Evolutionary conservation across 306 rosid species (phyloP), one percentile per base, ranked within the genome.

Genomic region (Lathyrus sativus): DNA sequence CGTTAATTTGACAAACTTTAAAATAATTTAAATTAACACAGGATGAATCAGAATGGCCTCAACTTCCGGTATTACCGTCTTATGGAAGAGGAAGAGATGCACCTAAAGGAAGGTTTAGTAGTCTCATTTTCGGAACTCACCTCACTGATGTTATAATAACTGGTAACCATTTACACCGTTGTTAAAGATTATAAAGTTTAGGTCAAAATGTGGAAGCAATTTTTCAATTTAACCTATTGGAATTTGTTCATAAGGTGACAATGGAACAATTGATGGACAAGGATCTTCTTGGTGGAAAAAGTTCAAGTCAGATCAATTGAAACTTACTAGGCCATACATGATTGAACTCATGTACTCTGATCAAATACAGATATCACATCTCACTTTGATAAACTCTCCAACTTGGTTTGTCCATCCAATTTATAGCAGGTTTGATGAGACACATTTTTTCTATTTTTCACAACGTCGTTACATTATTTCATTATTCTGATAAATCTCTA

Each of bases 381-480:
- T 45, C 18, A 45, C 51, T 13, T 45, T 45, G 51, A n/a, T 45
- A 5, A 45, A 45, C 19, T 45, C 51, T 45, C 51, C 51, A 45
- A 13, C 51, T n/a, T 45, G 51, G 51, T 45, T 45, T 45, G 51
- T 45, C 19, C 51, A 45, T n/a, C 51, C 51, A 45, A 45, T 45
- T n/a, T 45, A 45, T 45, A 45, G 51, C 51, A 45, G 51, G 51
- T 45, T 13, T 45, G 51, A 45, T n/a, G 15, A 45, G 0, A 2
- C 39, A 35, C 39, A 45, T 13, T 13, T 45, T 44, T 15, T 13
- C 9, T 0, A 35, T 35, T 35, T 33, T 35, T 35, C 39, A 35
- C 1, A 33, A 33, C 8, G 8, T 6, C 39, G 2, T 7, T 35
- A 35, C 7, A 35, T 1, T 35, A 35, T 35, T 35, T 35, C 39